Conservation (phyloP, 306 rosid species). For the Crataegus laevigata region DNA sequence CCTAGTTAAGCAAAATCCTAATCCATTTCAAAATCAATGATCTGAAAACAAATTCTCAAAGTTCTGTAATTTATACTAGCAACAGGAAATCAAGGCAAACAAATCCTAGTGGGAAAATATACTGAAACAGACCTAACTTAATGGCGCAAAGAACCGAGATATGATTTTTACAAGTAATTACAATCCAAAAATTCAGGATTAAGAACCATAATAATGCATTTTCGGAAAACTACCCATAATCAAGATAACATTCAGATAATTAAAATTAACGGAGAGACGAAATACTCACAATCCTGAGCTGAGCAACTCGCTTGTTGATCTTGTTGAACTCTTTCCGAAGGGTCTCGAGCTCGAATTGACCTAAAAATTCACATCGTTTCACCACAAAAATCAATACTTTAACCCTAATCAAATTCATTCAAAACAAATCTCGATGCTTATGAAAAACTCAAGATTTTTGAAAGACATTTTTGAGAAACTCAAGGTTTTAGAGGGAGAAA, state of each 20-base stretch:
- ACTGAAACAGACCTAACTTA: background rate
- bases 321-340: slow-evolving; percentile 71
- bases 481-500: background rate
- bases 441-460: background rate
- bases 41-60: background rate
- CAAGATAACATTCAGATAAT: background rate
- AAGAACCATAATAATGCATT: background rate
- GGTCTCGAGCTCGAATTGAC: slow-evolving; percentile 66
- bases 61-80: background rate
- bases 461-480: background rate
- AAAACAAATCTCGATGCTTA: background rate
- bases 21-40: background rate
- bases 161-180: background rate
- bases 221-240: background rate
- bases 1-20: background rate
- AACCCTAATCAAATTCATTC: background rate
- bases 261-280: background rate
- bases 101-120: background rate
- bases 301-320: slow-evolving; percentile 67
- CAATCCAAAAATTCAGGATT: background rate
- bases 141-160: background rate
- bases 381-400: background rate
- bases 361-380: slow-evolving; percentile 13
- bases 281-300: slow-evolving; percentile 48
- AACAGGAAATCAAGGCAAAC: background rate